phyloP scores from a whole-genome alignment of 768 basidiomycete genomes.

The Artomyces pyxidatus region DNA sequence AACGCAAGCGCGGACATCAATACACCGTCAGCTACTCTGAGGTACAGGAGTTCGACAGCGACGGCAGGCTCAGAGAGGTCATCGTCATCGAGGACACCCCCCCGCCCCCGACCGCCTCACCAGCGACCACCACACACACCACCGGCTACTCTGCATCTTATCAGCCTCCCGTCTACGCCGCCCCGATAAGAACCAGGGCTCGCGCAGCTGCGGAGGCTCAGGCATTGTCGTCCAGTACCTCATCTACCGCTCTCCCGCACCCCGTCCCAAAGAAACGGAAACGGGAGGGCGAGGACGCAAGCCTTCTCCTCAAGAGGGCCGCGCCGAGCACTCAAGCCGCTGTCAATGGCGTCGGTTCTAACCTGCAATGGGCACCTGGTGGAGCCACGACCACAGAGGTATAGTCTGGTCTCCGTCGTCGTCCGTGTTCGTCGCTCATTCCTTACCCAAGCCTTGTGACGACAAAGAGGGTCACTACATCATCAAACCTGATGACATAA shows the following conservation, averaged over 20 bases:
- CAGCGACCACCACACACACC: slow-evolving; percentile 57
- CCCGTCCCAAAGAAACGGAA: slow-evolving; percentile 81
- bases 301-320: slow-evolving; percentile 61
- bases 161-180: slow-evolving; percentile 68
- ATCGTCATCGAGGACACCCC: slow-evolving; percentile 93
- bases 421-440: slow-evolving; percentile 22
- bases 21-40: slow-evolving; percentile 83
- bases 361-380: slow-evolving; percentile 62
- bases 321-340: slow-evolving; percentile 42
- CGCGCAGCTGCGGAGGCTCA: slow-evolving; percentile 83
- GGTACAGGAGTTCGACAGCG: slow-evolving; percentile 76
- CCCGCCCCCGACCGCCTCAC: slow-evolving; percentile 72
- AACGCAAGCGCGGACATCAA: slow-evolving; percentile 76
- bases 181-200: slow-evolving; percentile 76
- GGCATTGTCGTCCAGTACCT: slow-evolving; percentile 55
- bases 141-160: slow-evolving; percentile 70
- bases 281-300: slow-evolving; percentile 66
- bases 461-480: slow-evolving; percentile 99
- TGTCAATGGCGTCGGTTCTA: slow-evolving; percentile 40
- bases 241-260: slow-evolving; percentile 54
- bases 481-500: slow-evolving; percentile 84
- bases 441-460: slow-evolving; percentile 53
- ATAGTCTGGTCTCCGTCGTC: slow-evolving; percentile 25
- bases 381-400: slow-evolving; percentile 63
- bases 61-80: slow-evolving; percentile 73